Evolutionary conservation across 148 eudicot species (phyloP), one percentile per base, ranked within the genome.

Genomic region (Rhododendron molle): DNA sequence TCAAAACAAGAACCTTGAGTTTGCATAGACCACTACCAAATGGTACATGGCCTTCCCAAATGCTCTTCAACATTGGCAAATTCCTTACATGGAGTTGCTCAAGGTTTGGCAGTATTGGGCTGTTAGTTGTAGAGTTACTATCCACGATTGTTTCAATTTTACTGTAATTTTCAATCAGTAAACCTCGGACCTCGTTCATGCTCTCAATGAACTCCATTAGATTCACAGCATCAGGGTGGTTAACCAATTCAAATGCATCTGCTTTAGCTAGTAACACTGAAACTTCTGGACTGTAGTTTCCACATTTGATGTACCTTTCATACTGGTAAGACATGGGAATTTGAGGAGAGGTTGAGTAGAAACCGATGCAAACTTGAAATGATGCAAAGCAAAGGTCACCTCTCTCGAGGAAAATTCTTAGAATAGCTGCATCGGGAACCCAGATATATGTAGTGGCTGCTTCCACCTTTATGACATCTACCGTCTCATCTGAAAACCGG

Each of bases 381-480:
- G 78, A 80, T 76, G 26, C 28, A 76, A 40, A 76, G 79, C 16
- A 26, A 16, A 2, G 65, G 34, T 21, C 43, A 40, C 2, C 46
- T 36, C 32, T 80, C 5, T 65, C 18, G 7, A 80, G 38, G 34
- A 79, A 67, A 65, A 3, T 65, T 11, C 18, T 18, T 47, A 85
- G 43, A 23, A 32, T 71, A 26, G 12, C 36, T 80, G 54, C 83
- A 30, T 79, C 20, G 34, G 60, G 87, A 30, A 80, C 78, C 5
- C 32, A 85, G n/a, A 85, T 80, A n/a, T 62, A 14, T 50, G 44
- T 18, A 69, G 76, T 67, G 5, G 28, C 32, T 9, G 50, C 78
- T 43, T 65, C 83, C 74, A 85, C 83, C 60, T 85, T 80, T 60
- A 85, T 80, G 65, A 85, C 65, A 79, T 85, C 83, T 49, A 79